phyloP scores from a whole-genome alignment of 805 yeast genomes.

The Candida fluviatilis region DNA sequence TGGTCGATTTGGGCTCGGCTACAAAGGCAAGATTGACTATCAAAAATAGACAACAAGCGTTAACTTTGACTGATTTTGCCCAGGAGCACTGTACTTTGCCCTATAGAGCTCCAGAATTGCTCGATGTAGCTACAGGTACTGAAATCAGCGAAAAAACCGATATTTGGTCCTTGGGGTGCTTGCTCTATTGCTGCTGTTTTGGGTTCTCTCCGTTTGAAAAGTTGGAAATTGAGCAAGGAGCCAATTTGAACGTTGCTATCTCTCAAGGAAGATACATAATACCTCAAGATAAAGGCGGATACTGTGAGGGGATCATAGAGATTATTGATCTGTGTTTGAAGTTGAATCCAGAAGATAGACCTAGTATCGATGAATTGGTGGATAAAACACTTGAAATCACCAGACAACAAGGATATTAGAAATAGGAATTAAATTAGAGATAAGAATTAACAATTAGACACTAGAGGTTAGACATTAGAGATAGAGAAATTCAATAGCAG shows the following conservation, averaged over 20 bases:
- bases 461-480: neutral
- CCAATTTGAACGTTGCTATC: conserved; percentile 73
- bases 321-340: conserved; percentile 59
- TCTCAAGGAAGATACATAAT: conserved; percentile 58
- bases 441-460: neutral
- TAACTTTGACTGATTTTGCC: conserved; percentile 73
- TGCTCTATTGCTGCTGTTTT: conserved; percentile 72
- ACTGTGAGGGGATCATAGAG: conserved; percentile 51
- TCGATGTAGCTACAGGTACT: conserved; percentile 70
- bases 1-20: conserved; percentile 84
- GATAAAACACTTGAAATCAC: conserved; percentile 41
- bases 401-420: conserved; percentile 10
- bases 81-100: conserved; percentile 84
- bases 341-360: conserved; percentile 59
- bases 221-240: conserved; percentile 77
- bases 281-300: conserved; percentile 48
- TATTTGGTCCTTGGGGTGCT: conserved; percentile 90
- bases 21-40: conserved; percentile 54
- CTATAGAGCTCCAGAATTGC: conserved; percentile 85
- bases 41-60: conserved; percentile 62
- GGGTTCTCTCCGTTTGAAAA: conserved; percentile 84
- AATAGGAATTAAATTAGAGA: conserved; percentile 1
- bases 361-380: conserved; percentile 57
- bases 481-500: no score
- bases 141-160: conserved; percentile 71